A percentile compares a stretch with the other conserved stretches of the same genome.
These are phyloP conservation scores for Cyclotella atomus DNA, from an alignment of 108 stramenopile genomes.

Conservation along the genomic window DNA sequence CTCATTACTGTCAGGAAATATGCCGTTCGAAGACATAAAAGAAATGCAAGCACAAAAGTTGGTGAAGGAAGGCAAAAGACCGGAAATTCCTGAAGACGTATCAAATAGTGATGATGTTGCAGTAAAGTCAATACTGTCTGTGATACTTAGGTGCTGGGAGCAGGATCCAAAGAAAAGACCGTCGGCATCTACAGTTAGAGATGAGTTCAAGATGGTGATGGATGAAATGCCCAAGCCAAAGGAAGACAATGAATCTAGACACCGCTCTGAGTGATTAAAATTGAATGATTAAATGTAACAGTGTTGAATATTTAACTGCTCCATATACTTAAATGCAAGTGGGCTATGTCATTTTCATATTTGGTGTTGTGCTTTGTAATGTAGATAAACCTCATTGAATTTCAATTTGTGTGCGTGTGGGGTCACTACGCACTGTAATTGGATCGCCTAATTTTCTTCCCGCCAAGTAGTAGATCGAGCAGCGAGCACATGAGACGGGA, in stretches of 20 bases:
- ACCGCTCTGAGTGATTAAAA: background rate
- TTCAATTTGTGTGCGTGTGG: too few relatives aligned
- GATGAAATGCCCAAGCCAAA: constrained; percentile 42
- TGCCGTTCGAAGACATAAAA: constrained; percentile 52
- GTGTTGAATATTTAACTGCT: too few relatives aligned
- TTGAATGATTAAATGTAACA: background rate
- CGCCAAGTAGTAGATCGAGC: too few relatives aligned
- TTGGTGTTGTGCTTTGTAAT: too few relatives aligned
- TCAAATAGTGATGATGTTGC: constrained; percentile 49
- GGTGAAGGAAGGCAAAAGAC: constrained; percentile 51
- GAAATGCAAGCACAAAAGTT: constrained; percentile 35
- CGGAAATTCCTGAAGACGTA: constrained; percentile 54
- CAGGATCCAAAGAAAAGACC: constrained; percentile 57
- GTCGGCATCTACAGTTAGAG: constrained; percentile 52
- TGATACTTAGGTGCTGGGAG: constrained; percentile 56
- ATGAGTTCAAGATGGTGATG: constrained; percentile 53
- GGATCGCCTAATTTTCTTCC: too few relatives aligned
- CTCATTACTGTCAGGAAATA: constrained; percentile 51
- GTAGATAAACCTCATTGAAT: too few relatives aligned
- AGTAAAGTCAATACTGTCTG: constrained; percentile 56
- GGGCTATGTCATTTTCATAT: too few relatives aligned
- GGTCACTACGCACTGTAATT: too few relatives aligned
- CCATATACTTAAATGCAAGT: too few relatives aligned
- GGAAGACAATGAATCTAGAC: background rate
- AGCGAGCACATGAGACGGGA: too few relatives aligned